Evolutionary conservation across 2,329 filamentous ascomycete species (phyloP).

Genomic region (Davidsoniella australis): DNA sequence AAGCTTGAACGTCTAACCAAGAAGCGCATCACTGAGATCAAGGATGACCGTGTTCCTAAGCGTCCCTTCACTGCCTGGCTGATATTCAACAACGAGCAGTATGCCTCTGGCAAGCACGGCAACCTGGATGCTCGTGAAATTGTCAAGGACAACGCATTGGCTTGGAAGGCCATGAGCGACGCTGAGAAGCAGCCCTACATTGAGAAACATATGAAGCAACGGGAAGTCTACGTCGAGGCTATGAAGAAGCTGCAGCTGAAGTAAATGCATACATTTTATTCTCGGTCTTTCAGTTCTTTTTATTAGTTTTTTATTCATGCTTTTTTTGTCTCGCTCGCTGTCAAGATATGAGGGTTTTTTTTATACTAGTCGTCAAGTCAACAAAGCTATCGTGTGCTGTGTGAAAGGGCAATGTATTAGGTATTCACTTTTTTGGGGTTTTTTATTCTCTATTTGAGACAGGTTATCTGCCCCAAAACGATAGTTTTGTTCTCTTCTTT

Average conservation of each 20-base stretch:
- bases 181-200: slow-evolving; percentile 24
- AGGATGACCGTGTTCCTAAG: slow-evolving; percentile 32
- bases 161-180: slow-evolving; percentile 28
- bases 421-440: too few relatives aligned
- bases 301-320: neutral
- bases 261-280: neutral
- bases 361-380: neutral
- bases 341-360: neutral
- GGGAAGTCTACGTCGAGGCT: neutral
- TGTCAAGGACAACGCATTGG: slow-evolving; percentile 16
- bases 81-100: slow-evolving; percentile 24
- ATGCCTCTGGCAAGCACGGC: slow-evolving; percentile 17
- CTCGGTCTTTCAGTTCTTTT: neutral
- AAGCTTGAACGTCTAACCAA: slow-evolving; percentile 23
- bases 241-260: neutral
- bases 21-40: slow-evolving; percentile 9
- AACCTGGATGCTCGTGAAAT: slow-evolving; percentile 13
- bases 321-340: neutral
- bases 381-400: too few relatives aligned
- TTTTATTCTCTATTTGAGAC: too few relatives aligned
- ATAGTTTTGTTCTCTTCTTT: too few relatives aligned
- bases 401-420: too few relatives aligned
- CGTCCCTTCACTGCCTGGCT: slow-evolving; percentile 14
- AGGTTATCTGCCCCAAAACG: too few relatives aligned
- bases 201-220: neutral